Base-by-base conservation (phyloP, 1,139 yeast genomes). In the Scheffersomyces cryptocercus region DNA sequence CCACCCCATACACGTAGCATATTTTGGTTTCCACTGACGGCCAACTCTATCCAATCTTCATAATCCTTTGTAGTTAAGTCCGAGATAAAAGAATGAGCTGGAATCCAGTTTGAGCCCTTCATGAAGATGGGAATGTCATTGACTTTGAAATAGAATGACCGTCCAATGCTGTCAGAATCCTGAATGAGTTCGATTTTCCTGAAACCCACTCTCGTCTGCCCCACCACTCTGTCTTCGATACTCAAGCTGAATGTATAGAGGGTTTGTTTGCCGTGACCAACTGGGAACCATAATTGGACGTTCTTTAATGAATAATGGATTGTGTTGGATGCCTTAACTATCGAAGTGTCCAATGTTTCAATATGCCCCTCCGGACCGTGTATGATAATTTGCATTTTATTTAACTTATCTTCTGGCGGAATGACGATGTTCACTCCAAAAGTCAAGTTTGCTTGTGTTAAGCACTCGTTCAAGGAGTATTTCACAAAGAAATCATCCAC, bases 1-100 rank as follows among this genome's bases (percentile, higher is more conserved):
- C 81, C 81, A 13, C 75, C 81, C 81, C 81, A 75, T 1, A 75
- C 67, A 39, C 81, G 55, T 36, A 75, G 53, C 73, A 74, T 67
- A 46, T 70, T 73, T 46, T 72, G 78, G 48, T 73, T 62, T 3
- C 77, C 75, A 14, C 64, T 56, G 4, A 56, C 58, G 24, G 65
- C 60, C 29, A 69, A 49, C 28, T 59, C 47, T 14, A 75, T 47
- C 71, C 73, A 70, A 3, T 58, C 50, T 7, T 48, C 43, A 50
- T 73, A 74, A 43, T 71, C 75, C 14, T 59, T 42, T n/a, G 57
- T 41, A 2, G 55, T 50, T 28, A 48, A 41, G 28, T 47, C 40
- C 3, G 75, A 64, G 28, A 59, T 58, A 38, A 73, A 64, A 3
- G 73, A 68, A 51, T 75, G 77, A 3, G 67, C 70, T 1, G 81